These are phyloP conservation scores for Nitzschia inconspicua DNA, from an alignment of 108 stramenopile genomes.

Conservation along the genomic window DNA sequence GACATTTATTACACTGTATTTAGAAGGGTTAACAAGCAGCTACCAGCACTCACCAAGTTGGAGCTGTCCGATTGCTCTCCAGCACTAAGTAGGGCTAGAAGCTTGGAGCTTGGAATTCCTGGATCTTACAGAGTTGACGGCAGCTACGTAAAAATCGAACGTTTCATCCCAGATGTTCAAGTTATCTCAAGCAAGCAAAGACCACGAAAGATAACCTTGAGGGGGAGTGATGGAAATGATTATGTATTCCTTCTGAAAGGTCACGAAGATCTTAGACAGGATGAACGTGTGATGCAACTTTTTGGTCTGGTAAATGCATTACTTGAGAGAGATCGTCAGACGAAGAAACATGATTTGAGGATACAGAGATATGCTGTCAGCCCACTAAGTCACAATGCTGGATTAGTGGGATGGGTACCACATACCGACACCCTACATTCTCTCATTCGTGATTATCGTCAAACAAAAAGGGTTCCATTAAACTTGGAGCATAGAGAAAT, in stretches of 20 bases:
- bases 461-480: constrained; percentile 81
- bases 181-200: constrained; percentile 98
- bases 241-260: constrained; percentile 99
- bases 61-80: constrained; percentile 91
- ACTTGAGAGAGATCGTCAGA: constrained; percentile 89
- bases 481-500: constrained; percentile 97
- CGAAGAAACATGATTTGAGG: constrained; percentile 89
- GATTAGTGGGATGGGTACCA: constrained; percentile 99
- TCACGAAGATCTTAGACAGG: constrained; percentile 99
- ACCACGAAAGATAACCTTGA: constrained; percentile 93
- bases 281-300: constrained; percentile 99
- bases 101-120: constrained; percentile 94
- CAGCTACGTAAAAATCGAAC: constrained; percentile 88
- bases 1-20: constrained; percentile 96
- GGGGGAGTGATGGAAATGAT: constrained; percentile 95
- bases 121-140: constrained; percentile 95
- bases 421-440: constrained; percentile 97
- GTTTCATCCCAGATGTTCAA: constrained; percentile 78
- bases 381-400: constrained; percentile 95
- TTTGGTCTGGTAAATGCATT: constrained; percentile 99
- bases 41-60: constrained; percentile 82
- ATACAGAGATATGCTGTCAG: constrained; percentile 96
- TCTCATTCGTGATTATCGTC: constrained; percentile 93
- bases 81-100: constrained; percentile 71
- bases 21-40: constrained; percentile 91